Evolutionary conservation across 108 stramenopile species (phyloP), one percentile per base, ranked within the genome.

Genomic region (Nitzschia sp.): DNA sequence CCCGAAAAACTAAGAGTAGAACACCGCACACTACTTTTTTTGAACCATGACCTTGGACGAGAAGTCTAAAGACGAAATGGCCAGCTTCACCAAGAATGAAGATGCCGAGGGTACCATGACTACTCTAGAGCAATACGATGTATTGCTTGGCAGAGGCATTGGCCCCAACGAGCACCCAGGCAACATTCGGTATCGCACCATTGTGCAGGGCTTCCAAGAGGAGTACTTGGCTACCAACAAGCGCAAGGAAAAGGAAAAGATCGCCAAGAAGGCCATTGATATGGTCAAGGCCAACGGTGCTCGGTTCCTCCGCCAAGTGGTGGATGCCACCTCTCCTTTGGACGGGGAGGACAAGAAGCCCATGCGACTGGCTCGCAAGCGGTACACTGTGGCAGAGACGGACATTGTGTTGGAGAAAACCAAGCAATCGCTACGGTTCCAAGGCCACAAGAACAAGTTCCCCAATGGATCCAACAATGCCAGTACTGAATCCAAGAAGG

Each of bases 221-320:
- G 61, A 48, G 14, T 63, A 63, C 22, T 14, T 48, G 41, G 46
- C 42, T 24, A 63, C 61, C 8, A 48, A 44, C 40, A 63, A 63
- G 29, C 42, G 61, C 20, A 58, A 40, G 19, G 61, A 63, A 46
- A 63, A 63, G 44, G 46, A 44, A 46, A 48, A 48, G 46, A 63
- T 63, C 3, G 61, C 61, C 10, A 21, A 41, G 43, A 63, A 48
- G 22, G 61, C 46, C 1, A 48, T 63, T 41, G 40, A 10, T 3
- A 20, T 8, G 12, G 46, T 63, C 19, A 19, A 58, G 29, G 57
- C 57, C 10, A 58, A 58, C 57, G 57, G 57, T 19, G 57, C 57
- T 40, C 57, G 57, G 2, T 58, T 58, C 19, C 26, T 58, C 37
- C 22, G 37, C 10, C 57, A 58, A 19, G 15, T 58, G 8, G 53